phyloP scores from a whole-genome alignment of 2,329 filamentous ascomycete species.

The Sarocladium strictum region DNA sequence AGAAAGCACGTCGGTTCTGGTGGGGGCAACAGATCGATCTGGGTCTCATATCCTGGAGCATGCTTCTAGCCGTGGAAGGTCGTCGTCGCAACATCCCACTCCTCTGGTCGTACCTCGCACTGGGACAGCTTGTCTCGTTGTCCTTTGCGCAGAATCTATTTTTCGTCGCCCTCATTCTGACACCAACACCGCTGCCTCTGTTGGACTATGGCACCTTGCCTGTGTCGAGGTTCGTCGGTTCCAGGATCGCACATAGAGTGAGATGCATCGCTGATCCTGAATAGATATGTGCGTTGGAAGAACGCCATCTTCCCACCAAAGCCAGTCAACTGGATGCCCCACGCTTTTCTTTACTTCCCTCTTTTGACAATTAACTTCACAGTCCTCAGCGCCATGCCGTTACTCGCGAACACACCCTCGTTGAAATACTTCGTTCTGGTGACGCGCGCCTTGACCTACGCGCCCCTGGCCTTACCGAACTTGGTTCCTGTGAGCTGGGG shows the following conservation, averaged over 20 bases:
- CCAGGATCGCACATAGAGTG: slow-evolving; percentile 1
- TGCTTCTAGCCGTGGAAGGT: slow-evolving; percentile 54
- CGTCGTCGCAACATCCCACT: slow-evolving; percentile 49
- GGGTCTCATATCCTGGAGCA: slow-evolving; percentile 46
- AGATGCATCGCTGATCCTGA: neutral
- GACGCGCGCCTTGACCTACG: slow-evolving; percentile 33
- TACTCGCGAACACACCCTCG: slow-evolving; percentile 31
- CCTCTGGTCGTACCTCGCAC: slow-evolving; percentile 48
- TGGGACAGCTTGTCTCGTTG: slow-evolving; percentile 54
- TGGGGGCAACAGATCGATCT: slow-evolving; percentile 58
- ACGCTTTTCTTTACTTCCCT: slow-evolving; percentile 27
- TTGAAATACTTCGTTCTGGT: slow-evolving; percentile 29
- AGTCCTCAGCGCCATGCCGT: slow-evolving; percentile 32
- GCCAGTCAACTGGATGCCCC: slow-evolving; percentile 37
- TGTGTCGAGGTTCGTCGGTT: slow-evolving; percentile 21
- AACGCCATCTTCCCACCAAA: slow-evolving; percentile 31
- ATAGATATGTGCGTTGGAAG: slow-evolving; percentile 20
- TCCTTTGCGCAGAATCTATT: slow-evolving; percentile 60
- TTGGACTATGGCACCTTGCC: slow-evolving; percentile 19
- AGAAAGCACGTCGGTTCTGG: slow-evolving; percentile 50
- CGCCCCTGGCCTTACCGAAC: slow-evolving; percentile 39
- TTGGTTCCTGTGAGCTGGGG: slow-evolving; percentile 46
- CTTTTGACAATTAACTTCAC: slow-evolving; percentile 29
- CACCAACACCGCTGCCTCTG: slow-evolving; percentile 39
- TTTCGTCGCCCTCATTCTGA: slow-evolving; percentile 51